Conservation (phyloP, 176 grass and related monocot species). For the Cenchrus americanus region DNA sequence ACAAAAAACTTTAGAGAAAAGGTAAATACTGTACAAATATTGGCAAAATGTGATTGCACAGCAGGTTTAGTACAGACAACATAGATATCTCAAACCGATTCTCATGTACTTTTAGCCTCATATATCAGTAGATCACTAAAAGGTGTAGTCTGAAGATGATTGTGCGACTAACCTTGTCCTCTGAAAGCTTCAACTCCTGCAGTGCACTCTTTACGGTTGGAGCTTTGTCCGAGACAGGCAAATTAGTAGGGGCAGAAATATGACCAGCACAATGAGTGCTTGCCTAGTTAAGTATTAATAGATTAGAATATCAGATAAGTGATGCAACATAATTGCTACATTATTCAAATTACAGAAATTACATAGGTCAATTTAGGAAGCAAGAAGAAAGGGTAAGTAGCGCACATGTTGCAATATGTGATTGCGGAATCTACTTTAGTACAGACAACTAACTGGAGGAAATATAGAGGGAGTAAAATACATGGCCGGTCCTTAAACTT, state of each 20-base stretch:
- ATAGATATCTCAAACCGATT: not conserved
- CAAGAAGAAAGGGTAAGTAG: not conserved
- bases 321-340: not conserved
- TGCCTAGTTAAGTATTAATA: constrained; percentile 28
- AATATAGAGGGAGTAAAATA: constrained; percentile 12
- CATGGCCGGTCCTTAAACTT: too few species aligned
- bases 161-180: constrained; percentile 31
- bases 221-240: constrained; percentile 32
- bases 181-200: constrained; percentile 30
- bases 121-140: constrained; percentile 11
- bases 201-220: constrained; percentile 11
- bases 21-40: not conserved
- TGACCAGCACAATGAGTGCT: constrained; percentile 29
- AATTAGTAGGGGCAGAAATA: constrained; percentile 24
- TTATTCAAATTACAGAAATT: constrained; percentile 6
- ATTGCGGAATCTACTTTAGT: not conserved
- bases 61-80: not conserved
- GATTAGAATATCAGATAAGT: not conserved
- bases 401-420: constrained; percentile 8
- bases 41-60: constrained; percentile 11
- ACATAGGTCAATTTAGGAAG: constrained; percentile 6
- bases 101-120: constrained; percentile 4
- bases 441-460: constrained; percentile 4
- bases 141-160: not conserved
- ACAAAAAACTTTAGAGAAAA: constrained; percentile 3